A percentile compares a stretch with the other conserved stretches of the same genome.
Evolutionary conservation across 306 rosid genomes (phyloP).

Genomic region (Ceratonia siliqua): DNA sequence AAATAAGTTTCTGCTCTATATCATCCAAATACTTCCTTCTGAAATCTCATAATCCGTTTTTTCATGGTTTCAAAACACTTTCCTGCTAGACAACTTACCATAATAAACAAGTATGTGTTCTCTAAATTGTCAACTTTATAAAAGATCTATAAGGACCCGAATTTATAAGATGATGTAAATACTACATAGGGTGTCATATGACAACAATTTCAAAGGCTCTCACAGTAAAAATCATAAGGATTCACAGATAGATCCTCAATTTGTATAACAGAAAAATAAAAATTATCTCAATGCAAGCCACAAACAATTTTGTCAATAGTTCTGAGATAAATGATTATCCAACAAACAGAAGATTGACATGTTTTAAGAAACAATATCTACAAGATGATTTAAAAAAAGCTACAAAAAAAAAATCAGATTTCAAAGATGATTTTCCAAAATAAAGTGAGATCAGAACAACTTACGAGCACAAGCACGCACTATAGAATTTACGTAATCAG

Average conservation of each 20-base stretch:
- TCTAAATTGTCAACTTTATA: not conserved
- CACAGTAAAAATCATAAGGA: constrained; percentile 15
- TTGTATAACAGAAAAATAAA: constrained; percentile 3
- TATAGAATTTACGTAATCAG: constrained; percentile 74
- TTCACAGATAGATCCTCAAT: not conserved
- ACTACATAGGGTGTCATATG: not conserved
- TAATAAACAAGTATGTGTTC: not conserved
- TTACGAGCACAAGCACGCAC: constrained; percentile 99
- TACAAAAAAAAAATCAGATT: constrained; percentile 3
- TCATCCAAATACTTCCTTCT: not conserved
- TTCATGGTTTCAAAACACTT: not conserved
- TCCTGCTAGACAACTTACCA: not conserved
- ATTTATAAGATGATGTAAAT: not conserved
- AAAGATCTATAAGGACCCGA: not conserved
- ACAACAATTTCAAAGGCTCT: not conserved
- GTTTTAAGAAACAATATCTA: constrained; percentile 11
- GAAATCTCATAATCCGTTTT: not conserved
- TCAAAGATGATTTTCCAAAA: constrained; percentile 29
- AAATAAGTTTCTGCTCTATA: not conserved
- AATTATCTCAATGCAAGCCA: not conserved
- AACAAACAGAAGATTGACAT: constrained; percentile 15
- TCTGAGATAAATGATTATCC: not conserved
- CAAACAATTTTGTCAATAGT: constrained; percentile 7
- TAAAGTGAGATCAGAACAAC: constrained; percentile 41
- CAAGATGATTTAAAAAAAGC: constrained; percentile 8